Percentiles rank a stretch among this genome's conserved stretches.
Evolutionary conservation across 176 grass and related monocot genomes (phyloP).

Genomic region (Avena sativa): DNA sequence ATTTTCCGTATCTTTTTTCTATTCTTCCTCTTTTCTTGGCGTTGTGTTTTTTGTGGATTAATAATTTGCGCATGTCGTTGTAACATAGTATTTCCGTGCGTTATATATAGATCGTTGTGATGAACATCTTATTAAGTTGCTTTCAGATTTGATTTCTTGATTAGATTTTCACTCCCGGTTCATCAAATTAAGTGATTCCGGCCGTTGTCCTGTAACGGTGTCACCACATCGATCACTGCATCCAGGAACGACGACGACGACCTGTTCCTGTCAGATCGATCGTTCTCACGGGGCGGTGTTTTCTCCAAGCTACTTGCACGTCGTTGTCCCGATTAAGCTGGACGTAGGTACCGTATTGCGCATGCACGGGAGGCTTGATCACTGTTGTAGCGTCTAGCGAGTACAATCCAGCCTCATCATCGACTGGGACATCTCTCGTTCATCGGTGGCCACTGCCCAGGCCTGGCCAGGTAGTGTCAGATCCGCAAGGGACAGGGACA

Average conservation of each 20-base stretch:
- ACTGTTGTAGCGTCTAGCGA: slow-evolving; percentile 4
- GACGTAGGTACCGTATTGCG: not conserved
- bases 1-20: not conserved
- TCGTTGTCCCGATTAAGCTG: not conserved
- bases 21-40: not conserved
- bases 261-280: not conserved
- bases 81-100: not conserved
- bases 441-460: not conserved
- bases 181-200: not conserved
- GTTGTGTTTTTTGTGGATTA: not conserved
- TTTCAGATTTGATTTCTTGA: not conserved
- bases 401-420: slow-evolving; percentile 1
- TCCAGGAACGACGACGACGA: not conserved
- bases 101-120: not conserved
- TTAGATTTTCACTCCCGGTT: not conserved
- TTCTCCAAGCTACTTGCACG: not conserved
- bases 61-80: slow-evolving; percentile 1
- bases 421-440: not conserved
- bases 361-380: not conserved
- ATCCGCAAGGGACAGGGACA: no score
- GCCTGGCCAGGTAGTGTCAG: no score
- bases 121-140: slow-evolving; percentile 21
- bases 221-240: not conserved
- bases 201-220: not conserved
- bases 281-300: not conserved